Base-by-base conservation (phyloP, 108 stramenopile species). In the Stephanodiscus triporus region DNA sequence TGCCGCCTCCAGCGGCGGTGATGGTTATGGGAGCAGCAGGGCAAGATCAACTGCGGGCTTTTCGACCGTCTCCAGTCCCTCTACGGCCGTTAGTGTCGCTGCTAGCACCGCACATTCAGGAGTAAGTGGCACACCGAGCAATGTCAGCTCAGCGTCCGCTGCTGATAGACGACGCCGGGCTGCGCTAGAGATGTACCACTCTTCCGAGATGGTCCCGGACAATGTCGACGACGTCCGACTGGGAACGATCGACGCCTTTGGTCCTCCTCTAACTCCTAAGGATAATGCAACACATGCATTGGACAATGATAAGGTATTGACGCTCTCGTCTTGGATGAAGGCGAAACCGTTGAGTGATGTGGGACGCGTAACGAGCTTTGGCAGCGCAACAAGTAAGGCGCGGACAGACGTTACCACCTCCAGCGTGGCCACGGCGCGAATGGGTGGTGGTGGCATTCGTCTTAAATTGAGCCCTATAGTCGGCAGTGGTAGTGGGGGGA, bases 121-220 rank as follows among this genome's bases (percentile, higher is more conserved):
- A 0, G 29, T 37, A 19, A 38, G 60, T 20, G 36, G 38, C 60
- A 61, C 60, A 38, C 60, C 60, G 19, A 37, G 34, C 30, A 57
- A 13, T 27, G 6, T 30, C 32, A 57, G 30, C 56, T 61, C 60
- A 17, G 37, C 61, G 23, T 59, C 69, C 57, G 68, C 69, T 2
- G 73, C 73, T 0, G 68, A 81, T 5, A 47, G 45, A 65, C 80
- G 80, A 27, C 80, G 80, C 34, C 73, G 50, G 17, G 73, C 69
- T 9, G 80, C 80, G 14, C 34, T 81, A 51, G 29, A 81, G 20
- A 81, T 81, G 69, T 81, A 81, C 69, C 51, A 81, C 24, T 70
- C 80, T 13, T 53, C 56, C 36, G 80, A 75, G 40, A 74, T 81
- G 73, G 80, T 81, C 43, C 68, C 68, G 23, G 80, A 81, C 62